These are phyloP conservation scores for Sclerotinia subarctica DNA, from an alignment of 2,329 filamentous ascomycete species.

Conservation along the genomic window DNA sequence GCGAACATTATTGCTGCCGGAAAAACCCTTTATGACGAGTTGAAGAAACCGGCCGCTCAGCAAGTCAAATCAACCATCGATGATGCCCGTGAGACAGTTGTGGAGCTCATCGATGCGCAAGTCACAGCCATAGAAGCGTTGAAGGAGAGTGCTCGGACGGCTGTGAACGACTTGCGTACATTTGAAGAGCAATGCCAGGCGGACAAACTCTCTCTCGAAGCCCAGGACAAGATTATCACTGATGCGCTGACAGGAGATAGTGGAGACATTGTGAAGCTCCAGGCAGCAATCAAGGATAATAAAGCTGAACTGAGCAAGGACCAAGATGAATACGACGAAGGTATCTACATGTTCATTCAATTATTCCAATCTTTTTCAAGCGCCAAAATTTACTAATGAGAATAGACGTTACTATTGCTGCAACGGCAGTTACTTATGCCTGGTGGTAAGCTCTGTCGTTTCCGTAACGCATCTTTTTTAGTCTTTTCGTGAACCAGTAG, in stretches of 20 bases:
- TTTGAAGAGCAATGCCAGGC: not conserved
- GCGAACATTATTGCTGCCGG: not conserved
- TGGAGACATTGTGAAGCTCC: not conserved
- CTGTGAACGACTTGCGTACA: not conserved
- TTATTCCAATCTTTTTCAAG: not conserved
- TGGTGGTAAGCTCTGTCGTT: not conserved
- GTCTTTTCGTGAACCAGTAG: not conserved
- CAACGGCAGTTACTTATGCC: not conserved
- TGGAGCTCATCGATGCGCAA: not conserved
- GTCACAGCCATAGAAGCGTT: not conserved
- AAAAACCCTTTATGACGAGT: not conserved
- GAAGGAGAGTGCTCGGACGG: not conserved
- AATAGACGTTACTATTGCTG: slow-evolving; percentile 1
- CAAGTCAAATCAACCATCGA: not conserved
- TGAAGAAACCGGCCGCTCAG: not conserved
- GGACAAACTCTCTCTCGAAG: not conserved
- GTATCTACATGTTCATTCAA: not conserved
- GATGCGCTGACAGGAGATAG: not conserved
- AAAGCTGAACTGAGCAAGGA: not conserved
- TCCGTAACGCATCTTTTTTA: not conserved
- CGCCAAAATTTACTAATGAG: not conserved
- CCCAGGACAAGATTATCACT: not conserved
- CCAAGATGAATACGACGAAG: not conserved
- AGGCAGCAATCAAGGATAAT: not conserved
- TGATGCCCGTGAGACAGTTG: not conserved